Evolutionary conservation across 108 stramenopile species (phyloP), one percentile per base, ranked within the genome.

Genomic region (Nannochloropsis salina): DNA sequence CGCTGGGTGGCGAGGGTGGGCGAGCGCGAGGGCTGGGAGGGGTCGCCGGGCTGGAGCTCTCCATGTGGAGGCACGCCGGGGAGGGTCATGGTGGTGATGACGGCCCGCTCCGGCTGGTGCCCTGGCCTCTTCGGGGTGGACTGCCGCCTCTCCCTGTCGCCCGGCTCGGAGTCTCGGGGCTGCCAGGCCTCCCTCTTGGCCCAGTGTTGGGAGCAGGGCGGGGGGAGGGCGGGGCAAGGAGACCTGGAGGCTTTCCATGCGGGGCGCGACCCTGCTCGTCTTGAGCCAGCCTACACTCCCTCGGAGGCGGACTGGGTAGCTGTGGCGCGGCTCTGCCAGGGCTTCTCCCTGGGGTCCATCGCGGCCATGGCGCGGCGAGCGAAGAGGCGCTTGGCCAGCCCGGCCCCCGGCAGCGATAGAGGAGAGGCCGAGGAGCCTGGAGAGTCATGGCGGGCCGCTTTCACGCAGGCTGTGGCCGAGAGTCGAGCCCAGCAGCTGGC

Each of bases 301-400:
- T 31, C 31, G 31, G 31, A 31, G 31, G 31, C 31, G 31, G 31
- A 31, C 6, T 6, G 15, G 6, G 61, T n/a, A 0, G 4, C 15
- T n/a, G 61, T 74, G 61, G 61, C 61, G 20, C 61, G 61, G n/a
- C 4, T 15, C 61, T 74, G 61, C 8, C 61, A 74, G n/a, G 61
- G 61, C 1, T 74, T 74, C n/a, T n/a, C 61, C 61, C 6, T 74
- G n/a, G 61, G 61, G 15, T 15, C 20, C 20, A n/a, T 74, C 3
- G 61, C 61, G n/a, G 61, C 61, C n/a, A n/a, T 74, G n/a, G 61
- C 61, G n/a, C 61, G 61, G n/a, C 3, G 61, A n/a, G 61, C 61
- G n/a, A 74, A n/a, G 8, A 74, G 61, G 61, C n/a, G n/a, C n/a
- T 15, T 74, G 15, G 3, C 31, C 31, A 31, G 31, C 31, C 31